Conservation (phyloP, 2,329 filamentous ascomycete genomes). For the Colletotrichum musae region DNA sequence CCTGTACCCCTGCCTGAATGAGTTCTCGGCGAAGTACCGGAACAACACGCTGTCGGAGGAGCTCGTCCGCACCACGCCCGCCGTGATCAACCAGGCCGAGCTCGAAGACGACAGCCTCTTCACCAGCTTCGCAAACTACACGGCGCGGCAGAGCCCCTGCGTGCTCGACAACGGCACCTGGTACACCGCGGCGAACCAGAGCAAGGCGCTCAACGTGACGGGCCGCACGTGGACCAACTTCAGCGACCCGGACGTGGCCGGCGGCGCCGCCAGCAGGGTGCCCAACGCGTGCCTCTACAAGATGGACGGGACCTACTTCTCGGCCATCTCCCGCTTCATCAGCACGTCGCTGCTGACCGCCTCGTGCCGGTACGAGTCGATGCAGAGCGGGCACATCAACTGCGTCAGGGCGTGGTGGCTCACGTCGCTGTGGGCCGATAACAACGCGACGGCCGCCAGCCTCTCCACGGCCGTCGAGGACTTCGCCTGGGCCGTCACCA, state of each 20-base stretch:
- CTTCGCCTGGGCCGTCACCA: constrained; percentile 34
- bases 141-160: constrained; percentile 18
- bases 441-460: constrained; percentile 27
- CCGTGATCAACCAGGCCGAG: constrained; percentile 13
- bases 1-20: constrained; percentile 31
- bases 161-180: constrained; percentile 29
- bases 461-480: constrained; percentile 18
- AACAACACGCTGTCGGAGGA: constrained; percentile 25
- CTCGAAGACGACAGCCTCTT: neutral
- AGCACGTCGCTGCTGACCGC: constrained; percentile 9
- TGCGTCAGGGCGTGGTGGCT: constrained; percentile 32
- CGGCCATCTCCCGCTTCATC: constrained; percentile 20
- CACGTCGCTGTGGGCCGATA: constrained; percentile 27
- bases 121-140: constrained; percentile 26
- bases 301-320: constrained; percentile 25
- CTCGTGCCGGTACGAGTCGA: constrained; percentile 21
- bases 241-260: neutral
- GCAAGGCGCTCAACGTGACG: neutral
- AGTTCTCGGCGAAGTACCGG: constrained; percentile 13
- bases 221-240: constrained; percentile 26
- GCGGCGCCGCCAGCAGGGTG: neutral
- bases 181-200: constrained; percentile 17
- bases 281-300: constrained; percentile 36
- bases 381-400: constrained; percentile 37
- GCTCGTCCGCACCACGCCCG: constrained; percentile 28